phyloP scores from a whole-genome alignment of 257 asterid genomes.

The Cynanchum wilfordii region DNA sequence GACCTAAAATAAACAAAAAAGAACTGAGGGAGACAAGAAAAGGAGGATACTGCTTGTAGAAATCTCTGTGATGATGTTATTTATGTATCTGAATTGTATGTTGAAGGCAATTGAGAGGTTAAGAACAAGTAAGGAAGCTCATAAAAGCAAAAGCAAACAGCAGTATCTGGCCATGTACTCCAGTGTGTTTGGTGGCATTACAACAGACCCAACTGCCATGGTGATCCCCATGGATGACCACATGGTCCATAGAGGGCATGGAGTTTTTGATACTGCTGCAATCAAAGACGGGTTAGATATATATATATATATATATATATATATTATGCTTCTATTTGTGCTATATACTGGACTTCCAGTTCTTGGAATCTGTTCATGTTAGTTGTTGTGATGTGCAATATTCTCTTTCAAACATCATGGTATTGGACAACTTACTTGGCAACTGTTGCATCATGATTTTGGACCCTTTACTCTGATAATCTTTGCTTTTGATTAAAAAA shows the following conservation, averaged over 20 bases:
- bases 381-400: background rate
- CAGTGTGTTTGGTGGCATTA: slow-evolving; percentile 78
- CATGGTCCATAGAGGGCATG: slow-evolving; percentile 97
- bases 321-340: background rate
- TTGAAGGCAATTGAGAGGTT: slow-evolving; percentile 66
- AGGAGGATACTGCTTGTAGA: background rate
- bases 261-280: slow-evolving; percentile 90
- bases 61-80: background rate
- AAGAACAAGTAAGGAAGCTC: slow-evolving; percentile 37
- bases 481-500: background rate
- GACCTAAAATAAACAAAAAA: background rate
- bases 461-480: background rate
- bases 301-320: background rate
- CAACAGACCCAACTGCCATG: slow-evolving; percentile 84
- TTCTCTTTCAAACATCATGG: slow-evolving; percentile 6
- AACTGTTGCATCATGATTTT: background rate
- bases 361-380: background rate
- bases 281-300: slow-evolving; percentile 68
- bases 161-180: slow-evolving; percentile 84
- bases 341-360: background rate
- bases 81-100: background rate
- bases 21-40: background rate
- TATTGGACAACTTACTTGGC: background rate
- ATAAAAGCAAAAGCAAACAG: slow-evolving; percentile 45
- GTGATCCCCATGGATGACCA: slow-evolving; percentile 93